A percentile compares a stretch with the other conserved stretches of the same genome.
Conservation (phyloP, 192 early-diverging fungal genomes). For the Entomortierella lignicola region DNA sequence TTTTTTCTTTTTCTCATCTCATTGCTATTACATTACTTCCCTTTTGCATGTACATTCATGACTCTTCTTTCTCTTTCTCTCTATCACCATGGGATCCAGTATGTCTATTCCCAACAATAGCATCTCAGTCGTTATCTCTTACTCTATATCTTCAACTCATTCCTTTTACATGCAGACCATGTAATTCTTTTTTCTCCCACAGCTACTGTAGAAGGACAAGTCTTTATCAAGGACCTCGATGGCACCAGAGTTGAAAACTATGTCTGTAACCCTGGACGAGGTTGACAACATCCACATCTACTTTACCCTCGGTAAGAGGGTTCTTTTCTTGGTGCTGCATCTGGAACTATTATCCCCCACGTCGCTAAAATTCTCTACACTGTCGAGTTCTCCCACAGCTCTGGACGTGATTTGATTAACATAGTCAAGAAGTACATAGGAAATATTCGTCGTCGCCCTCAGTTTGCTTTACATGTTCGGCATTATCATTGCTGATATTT, state of each 20-base stretch:
- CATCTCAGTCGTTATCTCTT: too few species aligned
- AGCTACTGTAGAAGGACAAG: constrained; percentile 96
- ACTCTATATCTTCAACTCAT: too few species aligned
- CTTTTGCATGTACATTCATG: too few species aligned
- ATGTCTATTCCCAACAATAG: too few species aligned
- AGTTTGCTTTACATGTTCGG: constrained; percentile 73
- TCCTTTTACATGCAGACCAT: too few species aligned
- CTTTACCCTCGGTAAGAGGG: constrained; percentile 95
- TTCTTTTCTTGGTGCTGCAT: constrained; percentile 95
- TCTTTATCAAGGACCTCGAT: constrained; percentile 93
- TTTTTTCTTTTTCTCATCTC: too few species aligned
- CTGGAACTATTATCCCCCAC: constrained; percentile 95
- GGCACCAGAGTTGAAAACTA: constrained; percentile 98
- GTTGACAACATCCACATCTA: constrained; percentile 96
- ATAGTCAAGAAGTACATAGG: constrained; percentile 99
- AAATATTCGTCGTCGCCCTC: constrained; percentile 98
- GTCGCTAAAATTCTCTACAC: constrained; percentile 99
- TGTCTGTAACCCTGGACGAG: constrained; percentile 99
- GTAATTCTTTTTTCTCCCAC: too few species aligned
- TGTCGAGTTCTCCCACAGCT: constrained; percentile 99
- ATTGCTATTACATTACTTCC: too few species aligned
- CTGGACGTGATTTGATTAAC: constrained; percentile 99
- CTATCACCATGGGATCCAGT: too few species aligned
- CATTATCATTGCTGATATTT: constrained; percentile 89
- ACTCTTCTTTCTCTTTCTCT: too few species aligned